Conservation (phyloP, 371 early-diverging fungal species). For the Umbelopsis sp. region DNA sequence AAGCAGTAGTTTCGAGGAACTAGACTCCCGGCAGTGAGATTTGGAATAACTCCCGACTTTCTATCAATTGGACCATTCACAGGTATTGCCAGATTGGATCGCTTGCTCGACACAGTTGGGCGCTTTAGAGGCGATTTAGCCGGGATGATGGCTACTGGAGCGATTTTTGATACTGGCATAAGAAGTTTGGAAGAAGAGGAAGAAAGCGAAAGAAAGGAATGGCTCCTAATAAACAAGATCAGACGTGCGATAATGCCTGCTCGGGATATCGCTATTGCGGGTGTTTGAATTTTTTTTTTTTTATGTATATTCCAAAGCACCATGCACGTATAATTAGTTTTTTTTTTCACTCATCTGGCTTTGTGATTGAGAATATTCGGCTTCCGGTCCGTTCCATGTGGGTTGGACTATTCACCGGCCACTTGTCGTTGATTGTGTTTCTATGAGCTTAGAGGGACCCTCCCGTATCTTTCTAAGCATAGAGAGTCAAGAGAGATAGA, state of each 20-base stretch:
- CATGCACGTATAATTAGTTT: too few species aligned
- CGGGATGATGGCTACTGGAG: neutral
- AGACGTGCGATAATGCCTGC: conserved; percentile 3
- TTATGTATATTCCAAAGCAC: too few species aligned
- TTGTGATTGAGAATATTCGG: too few species aligned
- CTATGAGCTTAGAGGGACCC: too few species aligned
- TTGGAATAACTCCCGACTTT: neutral
- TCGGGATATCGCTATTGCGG: conserved; percentile 11
- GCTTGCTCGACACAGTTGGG: neutral
- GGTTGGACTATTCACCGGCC: too few species aligned
- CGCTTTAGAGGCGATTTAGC: neutral
- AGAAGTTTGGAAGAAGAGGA: neutral
- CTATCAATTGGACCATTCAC: conserved; percentile 16
- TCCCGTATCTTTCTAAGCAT: too few species aligned
- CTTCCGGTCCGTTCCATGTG: too few species aligned
- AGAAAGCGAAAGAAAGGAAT: neutral
- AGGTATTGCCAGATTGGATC: neutral
- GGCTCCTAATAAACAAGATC: conserved; percentile 4
- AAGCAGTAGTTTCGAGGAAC: conserved; percentile 16
- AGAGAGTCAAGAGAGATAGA: too few species aligned
- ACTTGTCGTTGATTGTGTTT: too few species aligned
- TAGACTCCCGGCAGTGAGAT: neutral
- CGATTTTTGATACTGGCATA: neutral
- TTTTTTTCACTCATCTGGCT: too few species aligned
- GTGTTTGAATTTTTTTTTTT: too few species aligned